Evolutionary conservation across 2,329 filamentous ascomycete genomes (phyloP), one percentile per base, ranked within the genome.

Genomic region (Hymenoscyphus salicellus): DNA sequence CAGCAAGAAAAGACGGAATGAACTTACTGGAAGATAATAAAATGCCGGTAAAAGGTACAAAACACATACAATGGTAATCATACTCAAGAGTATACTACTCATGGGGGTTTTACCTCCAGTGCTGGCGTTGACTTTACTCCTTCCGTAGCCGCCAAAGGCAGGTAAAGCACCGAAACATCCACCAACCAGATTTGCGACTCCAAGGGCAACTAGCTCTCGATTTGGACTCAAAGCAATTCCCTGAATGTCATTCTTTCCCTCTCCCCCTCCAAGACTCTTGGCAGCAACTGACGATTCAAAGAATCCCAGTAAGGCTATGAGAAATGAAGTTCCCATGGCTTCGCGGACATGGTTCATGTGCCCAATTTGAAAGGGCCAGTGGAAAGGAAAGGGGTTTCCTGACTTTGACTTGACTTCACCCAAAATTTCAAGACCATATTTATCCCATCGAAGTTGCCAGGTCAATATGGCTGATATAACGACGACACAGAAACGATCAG

Each of bases 251-350:
- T 89, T 86, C 52, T 86, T 79, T 11, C 75, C 77, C 63, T 80
- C 85, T 6, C 81, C 81, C 58, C 80, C 81, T 16, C 90, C 90
- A 2, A 99, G 80, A 67, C 91, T 94, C 78, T 98, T 98, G 41
- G 95, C 95, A 0, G 95, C 95, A 14, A 99, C 93, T 0, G 93
- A 97, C 2, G 92, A 97, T 77, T 99, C 95, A 72, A 99, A 99
- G 78, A 99, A 99, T n/a, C 95, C 95, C 0, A 99, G 87, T 28
- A 99, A 83, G 0, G 93, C 92, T 69, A 99, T 97, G 62, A 98
- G 83, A 73, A 99, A 97, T 0, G 92, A 90, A 0, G 95, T 98
- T 60, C 91, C 89, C 84, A 98, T 90, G 43, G 92, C 90, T 67
- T 92, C 90, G 26, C 90, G 89, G 62, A 96, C 91, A 74, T 97